These are phyloP conservation scores for Neurospora crassa DNA, from an alignment of 2,329 filamentous ascomycete species.

Conservation along the genomic window DNA sequence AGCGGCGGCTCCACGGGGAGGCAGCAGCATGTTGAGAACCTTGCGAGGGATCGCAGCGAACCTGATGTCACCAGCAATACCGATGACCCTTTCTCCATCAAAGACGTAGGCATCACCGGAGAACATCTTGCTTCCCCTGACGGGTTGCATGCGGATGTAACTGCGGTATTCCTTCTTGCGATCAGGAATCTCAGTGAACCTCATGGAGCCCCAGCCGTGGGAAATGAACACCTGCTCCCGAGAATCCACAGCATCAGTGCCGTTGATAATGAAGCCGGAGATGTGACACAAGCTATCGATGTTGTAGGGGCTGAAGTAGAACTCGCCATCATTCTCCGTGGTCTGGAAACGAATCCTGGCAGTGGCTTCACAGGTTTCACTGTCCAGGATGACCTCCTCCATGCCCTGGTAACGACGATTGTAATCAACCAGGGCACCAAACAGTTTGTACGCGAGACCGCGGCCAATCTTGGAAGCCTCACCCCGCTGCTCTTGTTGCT, in stretches of 20 bases:
- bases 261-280: slow-evolving; percentile 53
- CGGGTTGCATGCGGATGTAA: slow-evolving; percentile 49
- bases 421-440: slow-evolving; percentile 48
- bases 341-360: slow-evolving; percentile 37
- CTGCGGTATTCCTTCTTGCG: slow-evolving; percentile 40
- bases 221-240: slow-evolving; percentile 48
- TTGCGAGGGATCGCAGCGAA: slow-evolving; percentile 59
- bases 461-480: slow-evolving; percentile 64
- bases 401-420: slow-evolving; percentile 44
- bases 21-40: slow-evolving; percentile 56
- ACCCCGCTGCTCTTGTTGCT: slow-evolving; percentile 52
- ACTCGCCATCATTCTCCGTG: slow-evolving; percentile 36
- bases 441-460: slow-evolving; percentile 69
- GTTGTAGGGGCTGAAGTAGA: slow-evolving; percentile 48
- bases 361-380: slow-evolving; percentile 32
- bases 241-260: slow-evolving; percentile 44
- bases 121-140: slow-evolving; percentile 41
- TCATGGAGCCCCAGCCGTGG: slow-evolving; percentile 47
- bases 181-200: slow-evolving; percentile 37
- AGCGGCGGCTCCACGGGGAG: slow-evolving; percentile 41
- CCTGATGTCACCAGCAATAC: slow-evolving; percentile 45
- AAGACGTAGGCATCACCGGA: slow-evolving; percentile 46
- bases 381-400: slow-evolving; percentile 47
- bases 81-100: slow-evolving; percentile 40
- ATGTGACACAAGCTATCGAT: slow-evolving; percentile 51